These are phyloP conservation scores for Leishmania mexicana DNA, from an alignment of 208 protist genomes.

Conservation along the genomic window DNA sequence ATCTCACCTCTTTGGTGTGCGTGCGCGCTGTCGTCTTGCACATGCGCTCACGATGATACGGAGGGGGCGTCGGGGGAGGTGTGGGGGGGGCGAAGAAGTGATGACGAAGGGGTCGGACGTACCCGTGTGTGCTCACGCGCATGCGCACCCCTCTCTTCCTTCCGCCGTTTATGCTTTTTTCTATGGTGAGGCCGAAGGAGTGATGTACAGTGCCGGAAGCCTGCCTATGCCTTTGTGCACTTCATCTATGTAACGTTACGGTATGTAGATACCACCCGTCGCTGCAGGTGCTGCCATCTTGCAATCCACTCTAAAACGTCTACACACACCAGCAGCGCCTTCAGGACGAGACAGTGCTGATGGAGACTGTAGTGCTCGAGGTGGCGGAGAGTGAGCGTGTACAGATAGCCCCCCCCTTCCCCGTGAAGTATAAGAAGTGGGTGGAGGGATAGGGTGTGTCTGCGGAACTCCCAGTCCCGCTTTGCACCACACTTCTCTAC, in stretches of 20 bases:
- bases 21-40: background rate
- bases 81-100: too few relatives aligned
- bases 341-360: background rate
- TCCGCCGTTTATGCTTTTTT: background rate
- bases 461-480: background rate
- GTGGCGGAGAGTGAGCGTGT: background rate
- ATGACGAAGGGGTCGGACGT: too few relatives aligned
- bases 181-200: background rate
- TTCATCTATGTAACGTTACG: constrained; percentile 8
- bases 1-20: too few relatives aligned
- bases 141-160: too few relatives aligned
- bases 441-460: background rate
- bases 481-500: background rate
- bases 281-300: background rate
- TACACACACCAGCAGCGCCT: background rate
- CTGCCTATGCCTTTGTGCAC: background rate
- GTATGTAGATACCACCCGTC: background rate
- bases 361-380: background rate
- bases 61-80: background rate
- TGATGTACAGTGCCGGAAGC: constrained; percentile 2
- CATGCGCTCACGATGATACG: background rate
- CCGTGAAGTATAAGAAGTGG: background rate
- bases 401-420: background rate
- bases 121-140: background rate
- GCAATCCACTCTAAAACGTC: too few relatives aligned